Percentiles rank a stretch among this genome's conserved stretches.
phyloP scores from a whole-genome alignment of 2,329 filamentous ascomycete species.

The Phoma sp. region DNA sequence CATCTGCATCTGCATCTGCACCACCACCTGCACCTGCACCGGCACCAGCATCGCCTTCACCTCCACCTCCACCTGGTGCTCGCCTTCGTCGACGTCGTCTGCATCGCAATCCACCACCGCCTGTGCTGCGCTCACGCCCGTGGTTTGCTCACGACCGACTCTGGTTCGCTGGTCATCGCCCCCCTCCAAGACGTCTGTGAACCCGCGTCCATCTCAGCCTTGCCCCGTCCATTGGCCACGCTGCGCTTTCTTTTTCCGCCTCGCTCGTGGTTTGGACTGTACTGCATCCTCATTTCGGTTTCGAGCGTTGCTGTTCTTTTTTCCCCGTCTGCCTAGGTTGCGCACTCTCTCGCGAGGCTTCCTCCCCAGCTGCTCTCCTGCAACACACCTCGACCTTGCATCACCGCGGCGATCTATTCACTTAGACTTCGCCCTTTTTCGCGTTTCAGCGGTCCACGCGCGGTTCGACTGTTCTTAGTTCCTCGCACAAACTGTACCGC shows the following conservation, averaged over 20 bases:
- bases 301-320: conserved; percentile 25
- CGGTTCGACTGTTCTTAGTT: conserved; percentile 10
- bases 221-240: conserved; percentile 11
- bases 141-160: conserved; percentile 7
- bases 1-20: not conserved
- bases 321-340: conserved; percentile 7
- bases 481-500: conserved; percentile 23
- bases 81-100: conserved; percentile 6
- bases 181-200: not conserved
- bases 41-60: too few relatives aligned
- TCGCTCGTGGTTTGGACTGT: conserved; percentile 16
- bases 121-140: conserved; percentile 21
- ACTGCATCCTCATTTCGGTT: conserved; percentile 22
- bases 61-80: conserved; percentile 10
- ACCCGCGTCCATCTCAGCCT: conserved; percentile 6
- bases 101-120: conserved; percentile 10
- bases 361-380: conserved; percentile 15
- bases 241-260: conserved; percentile 8
- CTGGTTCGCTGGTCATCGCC: conserved; percentile 16
- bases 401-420: conserved; percentile 49
- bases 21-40: too few relatives aligned
- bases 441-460: conserved; percentile 27
- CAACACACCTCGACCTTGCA: conserved; percentile 24
- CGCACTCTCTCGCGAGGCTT: conserved; percentile 16
- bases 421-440: conserved; percentile 47